Conservation (phyloP, 163 green algal species). For the Volvox carteri region DNA sequence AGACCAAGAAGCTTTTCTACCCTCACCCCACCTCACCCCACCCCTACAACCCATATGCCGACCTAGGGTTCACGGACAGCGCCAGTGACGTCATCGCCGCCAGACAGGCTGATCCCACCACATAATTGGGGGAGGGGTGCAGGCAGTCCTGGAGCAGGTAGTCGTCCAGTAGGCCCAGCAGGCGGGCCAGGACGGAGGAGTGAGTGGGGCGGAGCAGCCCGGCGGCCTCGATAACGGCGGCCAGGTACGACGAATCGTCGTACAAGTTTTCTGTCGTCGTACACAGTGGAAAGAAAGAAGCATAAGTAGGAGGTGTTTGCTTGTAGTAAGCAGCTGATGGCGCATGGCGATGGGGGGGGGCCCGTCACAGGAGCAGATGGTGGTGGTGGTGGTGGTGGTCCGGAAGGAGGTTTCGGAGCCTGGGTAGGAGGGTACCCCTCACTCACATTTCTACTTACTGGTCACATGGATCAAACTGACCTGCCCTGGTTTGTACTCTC, state of each 20-base stretch:
- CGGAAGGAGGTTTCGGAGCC: too few relatives aligned
- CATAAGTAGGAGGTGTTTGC: too few relatives aligned
- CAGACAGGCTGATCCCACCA: constrained; percentile 38
- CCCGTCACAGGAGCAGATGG: too few relatives aligned
- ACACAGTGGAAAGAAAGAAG: background rate
- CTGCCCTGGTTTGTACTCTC: too few relatives aligned
- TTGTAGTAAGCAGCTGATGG: too few relatives aligned
- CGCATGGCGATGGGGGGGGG: background rate
- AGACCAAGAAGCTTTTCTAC: too few relatives aligned
- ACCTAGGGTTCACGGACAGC: constrained; percentile 46
- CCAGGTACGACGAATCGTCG: constrained; percentile 48
- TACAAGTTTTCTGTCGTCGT: constrained; percentile 51
- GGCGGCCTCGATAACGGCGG: constrained; percentile 36
- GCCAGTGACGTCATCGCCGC: constrained; percentile 34
- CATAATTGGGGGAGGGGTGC: constrained; percentile 31
- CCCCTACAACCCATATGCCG: too few relatives aligned
- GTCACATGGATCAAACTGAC: too few relatives aligned
- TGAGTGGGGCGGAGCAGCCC: constrained; percentile 39
- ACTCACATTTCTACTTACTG: too few relatives aligned
- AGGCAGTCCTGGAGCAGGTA: constrained; percentile 40
- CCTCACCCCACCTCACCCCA: too few relatives aligned
- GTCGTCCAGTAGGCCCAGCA: constrained; percentile 51
- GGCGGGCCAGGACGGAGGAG: background rate
- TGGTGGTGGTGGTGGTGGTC: too few relatives aligned
- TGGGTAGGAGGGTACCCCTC: too few relatives aligned